Evolutionary conservation across 352 stramenopile species (phyloP).

Genomic region (Phytophthora litchii): DNA sequence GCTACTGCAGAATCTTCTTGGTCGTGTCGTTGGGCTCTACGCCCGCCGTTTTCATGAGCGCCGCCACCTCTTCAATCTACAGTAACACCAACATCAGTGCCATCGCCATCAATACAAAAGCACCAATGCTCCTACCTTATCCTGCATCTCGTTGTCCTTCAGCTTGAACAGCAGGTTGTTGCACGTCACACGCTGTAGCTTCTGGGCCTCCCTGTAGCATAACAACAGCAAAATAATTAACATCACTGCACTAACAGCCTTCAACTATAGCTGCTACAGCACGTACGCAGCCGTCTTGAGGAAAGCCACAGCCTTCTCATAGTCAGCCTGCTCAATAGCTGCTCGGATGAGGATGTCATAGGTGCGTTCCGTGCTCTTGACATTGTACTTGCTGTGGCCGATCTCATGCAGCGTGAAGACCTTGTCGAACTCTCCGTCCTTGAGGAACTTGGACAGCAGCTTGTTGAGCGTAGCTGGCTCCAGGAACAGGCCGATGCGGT

Average conservation of each 20-base stretch:
- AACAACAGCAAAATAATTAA: conserved; percentile 14
- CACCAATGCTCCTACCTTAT: conserved; percentile 44
- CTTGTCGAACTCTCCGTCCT: conserved; percentile 79
- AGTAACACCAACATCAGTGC: conserved; percentile 1
- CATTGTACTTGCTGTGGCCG: conserved; percentile 76
- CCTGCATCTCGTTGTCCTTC: conserved; percentile 77
- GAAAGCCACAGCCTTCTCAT: conserved; percentile 70
- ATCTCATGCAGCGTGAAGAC: conserved; percentile 82
- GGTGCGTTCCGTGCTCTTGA: conserved; percentile 85
- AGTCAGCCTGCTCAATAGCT: conserved; percentile 75
- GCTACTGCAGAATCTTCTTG: conserved; percentile 82
- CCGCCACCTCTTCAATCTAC: conserved; percentile 76
- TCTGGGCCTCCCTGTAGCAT: conserved; percentile 55
- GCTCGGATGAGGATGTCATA: conserved; percentile 87
- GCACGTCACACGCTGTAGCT: conserved; percentile 85
- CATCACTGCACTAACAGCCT: neutral
- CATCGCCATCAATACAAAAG: neutral
- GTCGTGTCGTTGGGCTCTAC: conserved; percentile 85
- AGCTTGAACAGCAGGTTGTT: conserved; percentile 89
- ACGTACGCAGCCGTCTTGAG: conserved; percentile 82
- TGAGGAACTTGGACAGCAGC: conserved; percentile 82
- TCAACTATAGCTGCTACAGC: neutral
- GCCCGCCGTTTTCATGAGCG: conserved; percentile 78
- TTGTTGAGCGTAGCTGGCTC: conserved; percentile 85
- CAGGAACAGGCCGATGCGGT: conserved; percentile 84